A percentile compares a stretch with the other conserved stretches of the same genome.
Evolutionary conservation across 805 yeast genomes (phyloP).

Genomic region (Candida jianshihensis): DNA sequence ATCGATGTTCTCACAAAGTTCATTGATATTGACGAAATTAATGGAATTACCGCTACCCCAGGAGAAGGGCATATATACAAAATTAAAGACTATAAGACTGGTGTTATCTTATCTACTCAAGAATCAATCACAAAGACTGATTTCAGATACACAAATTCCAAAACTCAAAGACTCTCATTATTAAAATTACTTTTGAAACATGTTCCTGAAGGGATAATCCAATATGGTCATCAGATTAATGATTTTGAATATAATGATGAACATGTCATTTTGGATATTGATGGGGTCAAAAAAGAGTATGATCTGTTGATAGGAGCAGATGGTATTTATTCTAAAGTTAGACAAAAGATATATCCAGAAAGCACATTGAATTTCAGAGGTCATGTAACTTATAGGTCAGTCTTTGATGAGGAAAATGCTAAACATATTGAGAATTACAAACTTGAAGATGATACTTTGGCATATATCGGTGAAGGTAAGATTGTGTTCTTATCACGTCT

Average conservation of each 20-base stretch:
- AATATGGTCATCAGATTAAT: not conserved
- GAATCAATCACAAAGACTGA: not conserved
- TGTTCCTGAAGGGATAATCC: slow-evolving; percentile 1
- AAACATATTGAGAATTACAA: not conserved
- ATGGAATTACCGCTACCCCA: not conserved
- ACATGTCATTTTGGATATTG: not conserved
- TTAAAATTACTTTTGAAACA: not conserved
- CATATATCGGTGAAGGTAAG: not conserved
- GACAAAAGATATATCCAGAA: not conserved
- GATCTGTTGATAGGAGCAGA: slow-evolving; percentile 3
- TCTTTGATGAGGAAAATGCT: not conserved
- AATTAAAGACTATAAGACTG: not conserved
- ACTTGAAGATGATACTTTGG: not conserved
- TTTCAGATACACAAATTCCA: not conserved
- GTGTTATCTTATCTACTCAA: not conserved
- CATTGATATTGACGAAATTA: slow-evolving; percentile 1
- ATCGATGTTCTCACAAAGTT: not conserved
- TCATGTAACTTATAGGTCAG: slow-evolving; percentile 1
- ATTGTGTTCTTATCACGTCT: not conserved
- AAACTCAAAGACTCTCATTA: slow-evolving; percentile 1
- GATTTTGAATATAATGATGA: not conserved
- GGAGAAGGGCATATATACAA: not conserved
- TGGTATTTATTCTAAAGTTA: slow-evolving; percentile 4
- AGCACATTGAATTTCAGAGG: not conserved
- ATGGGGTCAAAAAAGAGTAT: not conserved